Base-by-base conservation (phyloP, 1,284 basidiomycete species). In the Pseudozyma sp. region DNA sequence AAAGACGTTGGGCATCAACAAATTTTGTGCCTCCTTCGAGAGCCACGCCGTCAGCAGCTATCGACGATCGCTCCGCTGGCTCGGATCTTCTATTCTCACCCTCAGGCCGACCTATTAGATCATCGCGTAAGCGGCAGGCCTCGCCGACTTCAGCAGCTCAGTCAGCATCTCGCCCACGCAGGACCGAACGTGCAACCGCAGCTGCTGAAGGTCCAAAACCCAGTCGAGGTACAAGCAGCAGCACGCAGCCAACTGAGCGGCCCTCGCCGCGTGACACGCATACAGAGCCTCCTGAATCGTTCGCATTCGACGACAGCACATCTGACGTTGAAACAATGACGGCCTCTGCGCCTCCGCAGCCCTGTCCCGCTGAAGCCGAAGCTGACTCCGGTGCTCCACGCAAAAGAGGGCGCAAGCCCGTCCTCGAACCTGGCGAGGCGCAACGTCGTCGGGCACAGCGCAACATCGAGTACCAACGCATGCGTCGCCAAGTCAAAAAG, bases 391-490 rank as follows among this genome's bases (percentile, higher is more conserved):
- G 39, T 8, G 39, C 39, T 7, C 71, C 71, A 4, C 57, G 59
- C 21, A 74, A 74, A 49, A 43, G 71, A 43, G 71, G 71, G 11
- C 50, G 71, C 7, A 74, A 74, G 49, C 62, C 66, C 0, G 40
- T 65, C 3, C 63, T 62, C 42, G 69, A 66, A 39, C 61, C 69
- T 31, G 75, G 62, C 36, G 52, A 63, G 50, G 65, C 64, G 19
- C 56, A 57, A 36, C 62, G 64, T 38, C 65, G 68, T 51, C 69
- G 64, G 14, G 63, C 60, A n/a, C 66, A 63, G 49, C 70, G 57
- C 42, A 69, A 74, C 50, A 38, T 74, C 52, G 71, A 74, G 48
- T 74, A 74, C 36, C 71, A 74, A 40, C 65, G 71, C 39, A 65
- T 62, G 62, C 71, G 71, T 54, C 66, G 71, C 10, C 66, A 69